Conservation (phyloP, 169 alveolate genomes). For the Babesia caballi region DNA sequence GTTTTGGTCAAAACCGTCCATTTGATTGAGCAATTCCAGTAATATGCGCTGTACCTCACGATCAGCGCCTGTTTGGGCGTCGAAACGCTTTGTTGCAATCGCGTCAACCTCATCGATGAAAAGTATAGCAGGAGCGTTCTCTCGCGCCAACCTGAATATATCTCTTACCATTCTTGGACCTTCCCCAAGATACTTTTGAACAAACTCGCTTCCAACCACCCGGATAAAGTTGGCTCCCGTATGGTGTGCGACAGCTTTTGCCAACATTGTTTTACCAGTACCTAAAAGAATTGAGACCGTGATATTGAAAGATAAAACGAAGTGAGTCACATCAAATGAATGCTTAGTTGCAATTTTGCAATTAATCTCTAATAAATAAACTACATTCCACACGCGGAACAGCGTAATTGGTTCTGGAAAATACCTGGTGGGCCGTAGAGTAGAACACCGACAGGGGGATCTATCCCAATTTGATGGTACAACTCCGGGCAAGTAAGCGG, state of each 20-base stretch:
- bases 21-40: conserved; percentile 94
- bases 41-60: conserved; percentile 97
- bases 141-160: conserved; percentile 93
- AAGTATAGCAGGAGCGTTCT: conserved; percentile 95
- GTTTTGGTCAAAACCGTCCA: conserved; percentile 99
- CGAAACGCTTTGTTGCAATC: conserved; percentile 95
- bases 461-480: conserved; percentile 97
- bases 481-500: conserved; percentile 98
- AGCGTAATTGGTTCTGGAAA: neutral
- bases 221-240: conserved; percentile 96
- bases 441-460: conserved; percentile 98
- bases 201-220: conserved; percentile 98
- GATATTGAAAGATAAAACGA: too few species aligned
- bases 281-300: too few species aligned
- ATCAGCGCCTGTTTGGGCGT: conserved; percentile 97
- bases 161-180: conserved; percentile 99
- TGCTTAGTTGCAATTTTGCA: too few species aligned
- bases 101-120: conserved; percentile 99
- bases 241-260: conserved; percentile 99
- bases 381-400: neutral
- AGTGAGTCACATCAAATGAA: too few species aligned
- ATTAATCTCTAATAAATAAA: too few species aligned
- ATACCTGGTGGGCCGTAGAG: conserved; percentile 98
- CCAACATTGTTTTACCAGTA: conserved; percentile 99
- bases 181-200: conserved; percentile 98